A percentile compares a stretch with the other conserved stretches of the same genome.
These are phyloP conservation scores for Viola odorata DNA, from an alignment of 345 rosid genomes.

Conservation along the genomic window DNA sequence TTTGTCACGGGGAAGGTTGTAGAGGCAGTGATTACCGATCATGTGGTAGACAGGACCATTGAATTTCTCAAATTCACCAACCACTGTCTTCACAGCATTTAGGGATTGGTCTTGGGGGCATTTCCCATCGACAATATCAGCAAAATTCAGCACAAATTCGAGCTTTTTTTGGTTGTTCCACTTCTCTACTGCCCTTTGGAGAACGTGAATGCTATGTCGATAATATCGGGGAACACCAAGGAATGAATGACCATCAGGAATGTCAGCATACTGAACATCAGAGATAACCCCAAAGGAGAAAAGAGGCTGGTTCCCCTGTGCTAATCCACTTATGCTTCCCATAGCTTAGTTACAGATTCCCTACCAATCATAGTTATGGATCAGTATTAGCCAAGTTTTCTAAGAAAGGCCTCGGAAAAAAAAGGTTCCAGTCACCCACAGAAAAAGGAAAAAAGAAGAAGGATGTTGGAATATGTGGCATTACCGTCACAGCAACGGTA, in stretches of 20 bases:
- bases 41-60: slow-evolving; percentile 69
- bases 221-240: slow-evolving; percentile 79
- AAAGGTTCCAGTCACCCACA: neutral
- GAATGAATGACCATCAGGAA: slow-evolving; percentile 81
- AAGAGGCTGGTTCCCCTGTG: slow-evolving; percentile 45
- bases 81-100: slow-evolving; percentile 45
- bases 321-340: slow-evolving; percentile 41
- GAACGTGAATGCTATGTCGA: slow-evolving; percentile 62
- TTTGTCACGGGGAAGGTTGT: slow-evolving; percentile 76
- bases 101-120: slow-evolving; percentile 73
- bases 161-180: slow-evolving; percentile 65
- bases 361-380: slow-evolving; percentile 6
- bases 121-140: slow-evolving; percentile 79
- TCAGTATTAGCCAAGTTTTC: neutral
- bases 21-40: slow-evolving; percentile 96
- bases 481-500: too few relatives aligned
- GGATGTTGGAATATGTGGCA: too few relatives aligned
- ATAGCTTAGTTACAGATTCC: slow-evolving; percentile 20
- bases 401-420: neutral
- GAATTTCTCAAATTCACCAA: slow-evolving; percentile 52
- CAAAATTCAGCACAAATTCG: slow-evolving; percentile 67
- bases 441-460: too few relatives aligned
- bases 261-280: slow-evolving; percentile 88
- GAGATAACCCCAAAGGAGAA: slow-evolving; percentile 89
- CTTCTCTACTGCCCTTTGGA: slow-evolving; percentile 64